phyloP scores from a whole-genome alignment of 768 basidiomycete genomes.

The Mycena capillaripes region DNA sequence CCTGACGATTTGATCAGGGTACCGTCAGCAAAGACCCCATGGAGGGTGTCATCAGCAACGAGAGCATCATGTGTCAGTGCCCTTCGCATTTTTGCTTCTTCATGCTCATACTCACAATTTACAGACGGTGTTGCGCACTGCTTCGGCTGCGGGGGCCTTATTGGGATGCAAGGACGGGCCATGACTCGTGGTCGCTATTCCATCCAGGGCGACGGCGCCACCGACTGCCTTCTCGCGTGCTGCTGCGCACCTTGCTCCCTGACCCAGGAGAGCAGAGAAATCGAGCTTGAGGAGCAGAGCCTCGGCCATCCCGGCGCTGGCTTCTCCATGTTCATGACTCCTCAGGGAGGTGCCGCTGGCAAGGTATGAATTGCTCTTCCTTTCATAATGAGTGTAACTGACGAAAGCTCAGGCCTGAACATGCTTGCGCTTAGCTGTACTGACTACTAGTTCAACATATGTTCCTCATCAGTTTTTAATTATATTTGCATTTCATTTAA shows the following conservation, averaged over 20 bases:
- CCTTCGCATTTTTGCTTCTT: background rate
- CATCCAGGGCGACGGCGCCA: slow-evolving; percentile 49
- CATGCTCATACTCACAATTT: background rate
- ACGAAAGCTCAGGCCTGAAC: slow-evolving; percentile 7
- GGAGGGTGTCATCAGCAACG: slow-evolving; percentile 36
- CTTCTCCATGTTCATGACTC: slow-evolving; percentile 36
- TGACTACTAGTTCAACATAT: background rate
- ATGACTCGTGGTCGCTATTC: slow-evolving; percentile 46
- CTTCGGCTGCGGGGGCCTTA: slow-evolving; percentile 34
- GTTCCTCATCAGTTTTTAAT: background rate
- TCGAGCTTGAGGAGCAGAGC: slow-evolving; percentile 54
- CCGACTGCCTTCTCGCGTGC: slow-evolving; percentile 49
- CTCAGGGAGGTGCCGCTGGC: slow-evolving; percentile 15
- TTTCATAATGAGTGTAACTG: background rate
- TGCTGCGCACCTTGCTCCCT: slow-evolving; percentile 58
- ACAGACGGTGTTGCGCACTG: slow-evolving; percentile 33
- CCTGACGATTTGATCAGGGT: slow-evolving; percentile 20
- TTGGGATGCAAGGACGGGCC: slow-evolving; percentile 33
- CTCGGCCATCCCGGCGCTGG: slow-evolving; percentile 36
- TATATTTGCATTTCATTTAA: background rate
- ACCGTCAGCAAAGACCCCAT: slow-evolving; percentile 37
- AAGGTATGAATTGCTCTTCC: background rate
- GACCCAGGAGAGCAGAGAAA: slow-evolving; percentile 55
- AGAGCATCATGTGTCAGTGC: slow-evolving; percentile 32
- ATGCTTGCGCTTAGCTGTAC: too few species aligned